Base-by-base conservation (phyloP, 176 grass and related monocot species). In the Hsuehochloa calcarea region DNA sequence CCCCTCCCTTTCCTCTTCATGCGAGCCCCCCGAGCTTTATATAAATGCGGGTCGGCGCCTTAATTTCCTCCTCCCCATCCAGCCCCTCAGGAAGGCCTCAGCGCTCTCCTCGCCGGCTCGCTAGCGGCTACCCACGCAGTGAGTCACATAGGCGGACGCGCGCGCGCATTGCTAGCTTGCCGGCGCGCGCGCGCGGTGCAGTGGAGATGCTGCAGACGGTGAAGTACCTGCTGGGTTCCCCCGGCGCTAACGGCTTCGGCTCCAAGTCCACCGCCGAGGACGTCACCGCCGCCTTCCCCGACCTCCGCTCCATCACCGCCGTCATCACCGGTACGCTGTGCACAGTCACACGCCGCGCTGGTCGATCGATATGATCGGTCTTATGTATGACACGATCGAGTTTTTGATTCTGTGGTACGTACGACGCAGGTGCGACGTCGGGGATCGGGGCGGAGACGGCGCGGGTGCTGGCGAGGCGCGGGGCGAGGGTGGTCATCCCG, bases 381-480 rank as follows among this genome's bases (percentile, higher is more conserved):
- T 34, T 3, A 34, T 34, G 31, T 34, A 2, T 2, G 51, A 22
- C 52, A 9, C 2, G 52, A 56, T 8, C 56, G 56, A 9, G 35
- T 11, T 10, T n/a, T 31, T 66, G 14, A 25, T 65, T 10, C 8
- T 62, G 51, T 44, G 40, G 43, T n/a, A 19, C 25, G 59, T 20
- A 16, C 31, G 0, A n/a, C 23, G 76, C 77, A 90, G 85, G 92
- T 70, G 96, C 96, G 6, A 99, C 96, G 43, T 99, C 96, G 12
- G 96, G 96, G 31, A 99, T 98, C 67, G 96, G 96, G 0, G 93
- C 90, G 0, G 96, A 98, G 88, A 98, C 93, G 54, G 96, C 96
- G 51, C 89, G 93, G 4, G 93, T 95, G 70, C 93, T 99, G 65
- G 96, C 96, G 11, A 93, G 84, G 84, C 88, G 93, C n/a, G 96